Conservation (phyloP, 257 asterid species). For the Salvia hispanica region DNA sequence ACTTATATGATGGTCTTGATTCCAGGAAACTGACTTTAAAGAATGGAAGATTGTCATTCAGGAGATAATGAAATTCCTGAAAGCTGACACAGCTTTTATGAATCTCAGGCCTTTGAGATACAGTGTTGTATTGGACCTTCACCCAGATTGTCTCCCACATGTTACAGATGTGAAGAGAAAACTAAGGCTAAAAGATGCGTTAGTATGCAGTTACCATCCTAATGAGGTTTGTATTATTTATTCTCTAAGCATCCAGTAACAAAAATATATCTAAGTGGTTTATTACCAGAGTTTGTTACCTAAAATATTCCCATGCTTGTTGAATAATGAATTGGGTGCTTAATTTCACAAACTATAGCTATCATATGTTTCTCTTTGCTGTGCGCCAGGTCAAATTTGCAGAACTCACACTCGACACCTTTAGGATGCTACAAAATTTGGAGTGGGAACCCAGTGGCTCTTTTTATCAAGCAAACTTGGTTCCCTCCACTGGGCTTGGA, state of each 20-base stretch:
- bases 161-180: slow-evolving; percentile 62
- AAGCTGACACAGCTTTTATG: slow-evolving; percentile 96
- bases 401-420: slow-evolving; percentile 83
- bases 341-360: slow-evolving; percentile 17
- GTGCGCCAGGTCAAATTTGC: slow-evolving; percentile 82
- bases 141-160: slow-evolving; percentile 71
- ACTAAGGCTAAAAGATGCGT: slow-evolving; percentile 80
- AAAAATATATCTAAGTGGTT: slow-evolving; percentile 19
- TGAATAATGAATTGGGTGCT: slow-evolving; percentile 27
- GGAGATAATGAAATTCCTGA: slow-evolving; percentile 91
- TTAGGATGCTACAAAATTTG: slow-evolving; percentile 87
- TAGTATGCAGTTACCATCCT: slow-evolving; percentile 88
- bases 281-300: slow-evolving; percentile 6
- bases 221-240: slow-evolving; percentile 65
- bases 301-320: slow-evolving; percentile 6
- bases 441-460: slow-evolving; percentile 99
- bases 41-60: slow-evolving; percentile 99
- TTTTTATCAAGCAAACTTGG: slow-evolving; percentile 64
- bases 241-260: slow-evolving; percentile 19
- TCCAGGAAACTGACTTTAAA: slow-evolving; percentile 94
- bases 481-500: slow-evolving; percentile 59
- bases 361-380: slow-evolving; percentile 31
- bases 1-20: slow-evolving; percentile 39
- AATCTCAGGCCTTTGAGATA: slow-evolving; percentile 91
- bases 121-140: slow-evolving; percentile 82